Evolutionary conservation across 2,329 filamentous ascomycete genomes (phyloP).

Genomic region (Thelonectria rubi): DNA sequence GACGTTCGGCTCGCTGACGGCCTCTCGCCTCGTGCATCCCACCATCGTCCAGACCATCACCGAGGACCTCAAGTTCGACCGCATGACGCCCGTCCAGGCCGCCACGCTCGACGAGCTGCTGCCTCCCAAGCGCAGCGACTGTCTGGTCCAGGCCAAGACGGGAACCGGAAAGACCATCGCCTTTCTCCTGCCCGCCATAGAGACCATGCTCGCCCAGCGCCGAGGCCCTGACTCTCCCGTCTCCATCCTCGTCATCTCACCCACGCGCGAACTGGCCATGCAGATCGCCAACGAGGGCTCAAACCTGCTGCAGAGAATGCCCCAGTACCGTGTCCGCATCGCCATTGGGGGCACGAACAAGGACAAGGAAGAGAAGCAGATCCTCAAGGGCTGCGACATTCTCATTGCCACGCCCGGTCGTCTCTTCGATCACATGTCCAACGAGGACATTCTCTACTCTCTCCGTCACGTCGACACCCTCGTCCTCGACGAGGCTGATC

Average conservation of each 20-base stretch:
- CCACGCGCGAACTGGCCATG: conserved; percentile 74
- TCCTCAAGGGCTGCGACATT: conserved; percentile 78
- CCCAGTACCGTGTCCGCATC: conserved; percentile 78
- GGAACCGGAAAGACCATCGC: conserved; percentile 88
- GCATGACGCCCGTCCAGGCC: conserved; percentile 66
- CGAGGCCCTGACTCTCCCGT: conserved; percentile 52
- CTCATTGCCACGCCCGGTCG: conserved; percentile 84
- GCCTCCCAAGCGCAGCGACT: conserved; percentile 55
- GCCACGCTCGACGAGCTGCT: conserved; percentile 60
- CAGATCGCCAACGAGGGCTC: conserved; percentile 77
- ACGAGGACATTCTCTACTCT: conserved; percentile 73
- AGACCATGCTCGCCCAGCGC: conserved; percentile 70
- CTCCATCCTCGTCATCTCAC: conserved; percentile 72
- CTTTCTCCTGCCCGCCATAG: conserved; percentile 84
- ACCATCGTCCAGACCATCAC: conserved; percentile 58
- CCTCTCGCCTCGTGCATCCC: conserved; percentile 54
- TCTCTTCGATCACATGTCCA: conserved; percentile 79
- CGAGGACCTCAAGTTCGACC: conserved; percentile 58
- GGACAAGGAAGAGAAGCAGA: conserved; percentile 74
- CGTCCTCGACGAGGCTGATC: conserved; percentile 85
- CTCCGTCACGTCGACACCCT: conserved; percentile 77
- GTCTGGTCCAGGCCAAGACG: conserved; percentile 84
- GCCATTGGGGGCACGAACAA: conserved; percentile 85
- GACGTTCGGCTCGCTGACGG: conserved; percentile 56
- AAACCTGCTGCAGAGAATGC: conserved; percentile 75